Conservation (phyloP, 768 basidiomycete genomes). For the Candolleomyces efflorescens region DNA sequence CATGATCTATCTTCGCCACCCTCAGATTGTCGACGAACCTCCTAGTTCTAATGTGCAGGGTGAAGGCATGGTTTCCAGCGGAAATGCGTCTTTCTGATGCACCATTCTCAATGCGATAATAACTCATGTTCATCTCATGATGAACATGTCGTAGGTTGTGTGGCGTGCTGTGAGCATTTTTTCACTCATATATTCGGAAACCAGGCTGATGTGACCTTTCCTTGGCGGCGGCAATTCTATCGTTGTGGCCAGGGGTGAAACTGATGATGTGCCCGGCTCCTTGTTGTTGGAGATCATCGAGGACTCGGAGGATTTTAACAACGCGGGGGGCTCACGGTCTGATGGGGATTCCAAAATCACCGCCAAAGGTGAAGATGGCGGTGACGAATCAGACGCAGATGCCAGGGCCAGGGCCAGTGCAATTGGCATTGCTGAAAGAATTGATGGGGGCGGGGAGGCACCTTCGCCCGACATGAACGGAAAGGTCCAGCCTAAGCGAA, state of each 20-base stretch:
- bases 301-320: neutral
- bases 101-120: neutral
- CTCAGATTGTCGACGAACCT: neutral
- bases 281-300: neutral
- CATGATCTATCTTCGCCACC: neutral
- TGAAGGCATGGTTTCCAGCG: neutral
- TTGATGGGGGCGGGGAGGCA: neutral
- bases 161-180: neutral
- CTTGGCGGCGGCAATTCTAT: too few relatives aligned
- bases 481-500: neutral
- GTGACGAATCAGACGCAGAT: neutral
- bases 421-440: too few relatives aligned
- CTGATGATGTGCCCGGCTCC: neutral
- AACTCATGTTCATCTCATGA: neutral
- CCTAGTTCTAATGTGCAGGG: neutral
- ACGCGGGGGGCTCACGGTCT: neutral
- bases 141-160: neutral
- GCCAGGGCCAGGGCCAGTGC: too few relatives aligned
- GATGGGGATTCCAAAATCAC: neutral
- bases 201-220: too few relatives aligned
- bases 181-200: too few relatives aligned
- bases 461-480: neutral
- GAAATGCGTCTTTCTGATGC: slow-evolving; percentile 11
- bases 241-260: neutral
- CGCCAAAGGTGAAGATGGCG: neutral